Evolutionary conservation across 1,139 yeast genomes (phyloP).

Genomic region (Pichia terricola): DNA sequence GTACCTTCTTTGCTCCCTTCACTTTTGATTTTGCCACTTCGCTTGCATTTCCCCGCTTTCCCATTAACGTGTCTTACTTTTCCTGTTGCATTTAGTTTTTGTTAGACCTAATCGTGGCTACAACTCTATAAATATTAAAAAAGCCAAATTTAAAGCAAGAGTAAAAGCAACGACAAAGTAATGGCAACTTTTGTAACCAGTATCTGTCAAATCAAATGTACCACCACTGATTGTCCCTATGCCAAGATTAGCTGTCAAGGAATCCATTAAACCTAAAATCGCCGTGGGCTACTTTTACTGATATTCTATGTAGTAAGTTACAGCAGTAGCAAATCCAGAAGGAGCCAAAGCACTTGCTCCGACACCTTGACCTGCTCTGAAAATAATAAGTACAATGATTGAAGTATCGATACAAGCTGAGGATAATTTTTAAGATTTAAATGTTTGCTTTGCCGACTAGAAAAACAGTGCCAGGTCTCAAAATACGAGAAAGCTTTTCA

Average conservation of each 20-base stretch:
- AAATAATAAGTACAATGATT: constrained; percentile 26
- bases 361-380: constrained; percentile 32
- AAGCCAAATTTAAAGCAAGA: no score
- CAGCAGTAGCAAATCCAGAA: constrained; percentile 25
- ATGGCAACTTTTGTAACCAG: constrained; percentile 27
- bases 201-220: constrained; percentile 24
- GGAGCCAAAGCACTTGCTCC: constrained; percentile 30
- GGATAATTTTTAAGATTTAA: no score
- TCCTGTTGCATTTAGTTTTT: no score
- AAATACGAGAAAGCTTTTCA: no score
- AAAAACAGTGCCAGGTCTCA: no score
- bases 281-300: constrained; percentile 19
- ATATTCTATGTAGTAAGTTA: constrained; percentile 19
- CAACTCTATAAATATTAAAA: no score
- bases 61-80: no score
- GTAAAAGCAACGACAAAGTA: constrained; percentile 15
- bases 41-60: no score
- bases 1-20: no score
- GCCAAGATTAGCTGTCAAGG: constrained; percentile 24
- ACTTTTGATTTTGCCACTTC: no score
- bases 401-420: constrained; percentile 10
- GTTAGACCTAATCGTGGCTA: no score
- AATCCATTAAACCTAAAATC: constrained; percentile 19
- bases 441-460: no score
- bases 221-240: constrained; percentile 29